Conservation (phyloP, 2,329 filamentous ascomycete species). For the Colletotrichum magnum region DNA sequence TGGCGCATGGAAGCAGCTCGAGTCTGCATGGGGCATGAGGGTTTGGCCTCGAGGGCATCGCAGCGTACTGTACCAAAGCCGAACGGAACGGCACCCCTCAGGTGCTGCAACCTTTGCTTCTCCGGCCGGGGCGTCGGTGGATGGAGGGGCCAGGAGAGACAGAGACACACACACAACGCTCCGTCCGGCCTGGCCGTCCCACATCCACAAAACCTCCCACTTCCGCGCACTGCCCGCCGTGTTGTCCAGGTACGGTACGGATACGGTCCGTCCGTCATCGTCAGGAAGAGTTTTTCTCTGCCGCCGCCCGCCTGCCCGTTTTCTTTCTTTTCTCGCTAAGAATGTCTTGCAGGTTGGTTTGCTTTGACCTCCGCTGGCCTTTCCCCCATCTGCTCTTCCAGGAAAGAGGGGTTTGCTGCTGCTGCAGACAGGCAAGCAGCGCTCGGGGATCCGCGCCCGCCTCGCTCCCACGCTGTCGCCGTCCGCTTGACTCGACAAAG, state of each 20-base stretch:
- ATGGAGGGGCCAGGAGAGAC: background rate
- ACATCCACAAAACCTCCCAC: background rate
- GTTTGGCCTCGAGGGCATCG: background rate
- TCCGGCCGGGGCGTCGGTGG: slow-evolving; percentile 6
- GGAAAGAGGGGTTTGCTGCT: slow-evolving; percentile 2
- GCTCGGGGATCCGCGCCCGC: slow-evolving; percentile 19
- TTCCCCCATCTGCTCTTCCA: background rate
- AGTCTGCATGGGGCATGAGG: background rate
- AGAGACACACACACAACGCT: background rate
- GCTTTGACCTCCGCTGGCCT: slow-evolving; percentile 22
- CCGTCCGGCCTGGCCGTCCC: slow-evolving; percentile 4
- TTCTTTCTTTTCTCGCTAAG: slow-evolving; percentile 32
- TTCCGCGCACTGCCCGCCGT: slow-evolving; percentile 7
- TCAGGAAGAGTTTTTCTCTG: background rate
- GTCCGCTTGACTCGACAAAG: slow-evolving; percentile 31
- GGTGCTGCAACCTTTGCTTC: slow-evolving; percentile 30
- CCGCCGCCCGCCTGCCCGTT: background rate
- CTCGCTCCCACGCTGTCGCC: slow-evolving; percentile 7
- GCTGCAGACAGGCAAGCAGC: background rate
- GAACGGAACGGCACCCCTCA: slow-evolving; percentile 9
- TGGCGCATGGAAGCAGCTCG: background rate
- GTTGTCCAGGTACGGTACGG: background rate
- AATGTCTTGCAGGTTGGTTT: slow-evolving; percentile 27
- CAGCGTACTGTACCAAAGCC: background rate
- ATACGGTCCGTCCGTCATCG: background rate